Evolutionary conservation across 768 basidiomycete genomes (phyloP).

Genomic region (Lyophyllum semitale): DNA sequence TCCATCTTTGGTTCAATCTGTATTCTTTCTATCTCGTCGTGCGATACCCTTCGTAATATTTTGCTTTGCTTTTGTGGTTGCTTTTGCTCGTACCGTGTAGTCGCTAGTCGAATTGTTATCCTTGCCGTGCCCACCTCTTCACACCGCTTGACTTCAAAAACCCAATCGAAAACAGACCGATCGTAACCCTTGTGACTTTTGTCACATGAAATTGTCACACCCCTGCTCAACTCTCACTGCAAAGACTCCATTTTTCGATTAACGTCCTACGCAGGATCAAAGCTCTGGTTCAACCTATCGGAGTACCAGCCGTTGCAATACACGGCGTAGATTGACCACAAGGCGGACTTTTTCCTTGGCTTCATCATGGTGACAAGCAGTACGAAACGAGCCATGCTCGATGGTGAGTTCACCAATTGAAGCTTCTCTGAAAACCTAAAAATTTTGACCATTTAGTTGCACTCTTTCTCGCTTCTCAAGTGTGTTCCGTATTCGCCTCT

Average conservation of each 20-base stretch:
- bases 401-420: slow-evolving; percentile 12
- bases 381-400: slow-evolving; percentile 21
- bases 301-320: neutral
- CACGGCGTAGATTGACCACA: neutral
- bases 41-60: neutral
- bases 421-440: neutral
- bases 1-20: neutral
- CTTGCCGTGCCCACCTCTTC: no score
- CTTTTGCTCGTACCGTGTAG: no score
- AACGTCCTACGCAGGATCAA: no score
- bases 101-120: no score
- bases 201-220: no score
- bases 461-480: slow-evolving; percentile 52
- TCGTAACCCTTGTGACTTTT: no score
- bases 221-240: no score
- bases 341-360: neutral
- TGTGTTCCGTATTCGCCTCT: slow-evolving; percentile 27
- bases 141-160: no score
- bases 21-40: neutral
- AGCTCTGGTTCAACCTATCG: no score
- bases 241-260: no score
- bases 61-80: neutral
- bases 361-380: slow-evolving; percentile 14
- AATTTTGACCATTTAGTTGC: slow-evolving; percentile 41
- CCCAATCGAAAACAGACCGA: no score